These are phyloP conservation scores for Angomonas deanei DNA, from an alignment of 208 protist genomes.

Conservation along the genomic window DNA sequence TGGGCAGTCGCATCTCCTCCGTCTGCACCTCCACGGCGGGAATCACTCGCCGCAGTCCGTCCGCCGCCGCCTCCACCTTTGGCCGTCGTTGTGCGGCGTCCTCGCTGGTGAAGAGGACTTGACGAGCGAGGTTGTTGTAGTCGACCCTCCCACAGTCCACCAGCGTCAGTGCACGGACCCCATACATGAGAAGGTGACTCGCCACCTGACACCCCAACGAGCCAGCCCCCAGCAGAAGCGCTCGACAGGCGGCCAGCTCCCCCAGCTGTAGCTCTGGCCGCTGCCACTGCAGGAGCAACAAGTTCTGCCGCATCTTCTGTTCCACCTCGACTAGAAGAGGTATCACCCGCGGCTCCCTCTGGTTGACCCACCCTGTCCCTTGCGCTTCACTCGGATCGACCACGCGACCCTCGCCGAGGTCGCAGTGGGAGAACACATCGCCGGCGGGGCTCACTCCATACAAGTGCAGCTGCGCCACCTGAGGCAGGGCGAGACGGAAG, in stretches of 20 bases:
- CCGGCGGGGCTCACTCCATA: not conserved
- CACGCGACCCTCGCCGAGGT: no score
- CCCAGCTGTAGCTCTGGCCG: constrained; percentile 91
- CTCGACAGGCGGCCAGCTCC: constrained; percentile 71
- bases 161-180: constrained; percentile 94
- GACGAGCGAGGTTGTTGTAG: constrained; percentile 94
- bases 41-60: constrained; percentile 83
- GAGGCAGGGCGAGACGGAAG: not conserved
- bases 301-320: constrained; percentile 68
- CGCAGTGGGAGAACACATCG: not conserved
- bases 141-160: constrained; percentile 95
- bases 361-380: no score
- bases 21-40: constrained; percentile 52
- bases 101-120: constrained; percentile 81
- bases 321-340: not conserved
- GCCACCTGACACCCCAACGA: constrained; percentile 98
- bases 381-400: no score
- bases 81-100: constrained; percentile 67
- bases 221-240: constrained; percentile 95
- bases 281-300: constrained; percentile 98
- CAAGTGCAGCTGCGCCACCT: not conserved
- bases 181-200: constrained; percentile 94
- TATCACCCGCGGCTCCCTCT: not conserved
- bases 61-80: constrained; percentile 92
- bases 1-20: constrained; percentile 91